These are phyloP conservation scores for Alectoria sarmentosa DNA, from an alignment of 495 filamentous ascomycete genomes.

Conservation along the genomic window DNA sequence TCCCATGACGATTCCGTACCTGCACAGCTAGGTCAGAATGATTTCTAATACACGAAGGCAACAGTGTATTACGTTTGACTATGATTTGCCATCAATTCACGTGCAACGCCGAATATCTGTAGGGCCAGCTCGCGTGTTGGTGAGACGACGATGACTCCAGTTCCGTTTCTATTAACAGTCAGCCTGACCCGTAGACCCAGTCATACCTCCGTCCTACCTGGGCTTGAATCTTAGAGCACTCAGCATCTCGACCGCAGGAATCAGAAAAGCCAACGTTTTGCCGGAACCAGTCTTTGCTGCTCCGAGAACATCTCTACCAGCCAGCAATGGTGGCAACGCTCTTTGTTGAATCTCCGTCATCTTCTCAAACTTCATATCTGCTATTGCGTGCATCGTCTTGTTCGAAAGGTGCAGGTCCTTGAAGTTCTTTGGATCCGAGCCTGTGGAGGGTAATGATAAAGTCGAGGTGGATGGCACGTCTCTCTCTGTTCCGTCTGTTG, in stretches of 20 bases:
- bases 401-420: conserved; percentile 77
- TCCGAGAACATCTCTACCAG: conserved; percentile 88
- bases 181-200: conserved; percentile 26
- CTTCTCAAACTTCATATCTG: conserved; percentile 83
- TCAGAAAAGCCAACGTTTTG: conserved; percentile 92
- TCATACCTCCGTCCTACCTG: conserved; percentile 43
- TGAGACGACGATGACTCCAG: conserved; percentile 75
- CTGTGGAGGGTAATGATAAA: conserved; percentile 50
- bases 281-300: conserved; percentile 96
- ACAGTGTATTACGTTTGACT: conserved; percentile 85
- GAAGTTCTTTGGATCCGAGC: conserved; percentile 55
- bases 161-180: conserved; percentile 7
- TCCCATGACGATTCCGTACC: conserved; percentile 83
- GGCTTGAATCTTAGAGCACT: conserved; percentile 83
- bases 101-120: conserved; percentile 92
- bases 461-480: conserved; percentile 46
- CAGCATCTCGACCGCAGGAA: conserved; percentile 93
- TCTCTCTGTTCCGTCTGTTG: conserved; percentile 7
- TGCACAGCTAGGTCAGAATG: too few species aligned
- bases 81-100: conserved; percentile 80
- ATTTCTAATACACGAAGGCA: too few species aligned
- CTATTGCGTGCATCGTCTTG: conserved; percentile 80
- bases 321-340: conserved; percentile 79
- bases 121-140: conserved; percentile 87
- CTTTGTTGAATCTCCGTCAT: conserved; percentile 96